A percentile compares a stretch with the other conserved stretches of the same genome.
Evolutionary conservation across 179 eudicot species (phyloP).

Genomic region (Spergularia azorica): DNA sequence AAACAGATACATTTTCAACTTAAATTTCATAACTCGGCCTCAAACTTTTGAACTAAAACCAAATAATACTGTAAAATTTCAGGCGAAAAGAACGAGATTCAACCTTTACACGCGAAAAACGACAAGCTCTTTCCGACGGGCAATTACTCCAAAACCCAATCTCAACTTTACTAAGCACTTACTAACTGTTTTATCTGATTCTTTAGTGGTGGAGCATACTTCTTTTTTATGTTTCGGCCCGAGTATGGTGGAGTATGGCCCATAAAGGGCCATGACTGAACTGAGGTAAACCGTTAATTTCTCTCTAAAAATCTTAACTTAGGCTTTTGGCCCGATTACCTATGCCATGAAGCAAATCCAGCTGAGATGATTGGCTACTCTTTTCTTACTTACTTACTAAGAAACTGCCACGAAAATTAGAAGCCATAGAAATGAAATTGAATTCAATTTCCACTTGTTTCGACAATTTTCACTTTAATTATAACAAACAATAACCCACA

Average conservation of each 20-base stretch:
- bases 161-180: too few species aligned
- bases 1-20: too few species aligned
- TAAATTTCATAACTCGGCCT: too few species aligned
- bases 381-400: slow-evolving; percentile 37
- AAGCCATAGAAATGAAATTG: slow-evolving; percentile 25
- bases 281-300: background rate
- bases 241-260: background rate
- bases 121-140: too few species aligned
- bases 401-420: slow-evolving; percentile 24
- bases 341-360: slow-evolving; percentile 8
- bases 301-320: background rate
- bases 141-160: too few species aligned
- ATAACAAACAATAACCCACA: slow-evolving; percentile 21
- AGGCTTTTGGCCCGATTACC: slow-evolving; percentile 8
- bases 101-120: too few species aligned
- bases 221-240: too few species aligned
- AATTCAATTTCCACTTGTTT: slow-evolving; percentile 11
- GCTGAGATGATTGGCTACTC: slow-evolving; percentile 18
- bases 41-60: too few species aligned
- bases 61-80: too few species aligned
- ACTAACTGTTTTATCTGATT: too few species aligned
- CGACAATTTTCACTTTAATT: slow-evolving; percentile 34
- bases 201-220: too few species aligned
- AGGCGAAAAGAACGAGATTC: too few species aligned
- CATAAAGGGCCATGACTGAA: background rate